Base-by-base conservation (phyloP, 805 yeast genomes). In the Saturnispora sanitii region DNA sequence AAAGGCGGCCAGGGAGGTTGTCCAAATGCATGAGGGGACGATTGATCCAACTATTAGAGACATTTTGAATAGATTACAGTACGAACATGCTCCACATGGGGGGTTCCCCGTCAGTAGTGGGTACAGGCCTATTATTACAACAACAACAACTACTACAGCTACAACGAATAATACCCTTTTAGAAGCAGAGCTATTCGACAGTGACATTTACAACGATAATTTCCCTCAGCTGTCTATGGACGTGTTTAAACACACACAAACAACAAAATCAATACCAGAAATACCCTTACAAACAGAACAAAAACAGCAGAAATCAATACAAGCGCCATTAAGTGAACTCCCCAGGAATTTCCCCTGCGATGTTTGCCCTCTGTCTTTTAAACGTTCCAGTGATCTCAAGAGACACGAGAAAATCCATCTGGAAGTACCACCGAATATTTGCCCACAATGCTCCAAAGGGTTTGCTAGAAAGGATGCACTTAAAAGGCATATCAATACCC, bases 401-500 rank as follows among this genome's bases (percentile, higher is more conserved):
- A 67, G 90, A 42, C 92, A 82, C 53, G 83, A 78, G 50, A 77
- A 82, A 53, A 84, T 80, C 33, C 94, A 82, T 59, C 60, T 79
- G 35, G 68, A 77, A 19, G 74, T 79, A 2, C 73, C 84, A 7
- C 88, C 90, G 1, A 79, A 83, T 53, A 75, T 81, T 35, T 82
- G 94, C 58, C 75, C 79, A 5, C 61, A 67, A 15, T 82, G 94
- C 62, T 85, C 84, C 28, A 82, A 82, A 53, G 88, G 92, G 0
- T 82, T 82, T 67, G 90, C 92, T 2, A 64, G 94, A 36, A 81
- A 80, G 51, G 94, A 82, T 60, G 92, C 92, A 0, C 64, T 82
- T 50, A 82, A 82, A 55, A 66, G 94, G 49, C 94, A 82, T 57
- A 66, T 67, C 41, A 81, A 80, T 38, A 82, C 94, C 0, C 61